Evolutionary conservation across 257 asterid species (phyloP).

Genomic region (Cynanchum wilfordii): DNA sequence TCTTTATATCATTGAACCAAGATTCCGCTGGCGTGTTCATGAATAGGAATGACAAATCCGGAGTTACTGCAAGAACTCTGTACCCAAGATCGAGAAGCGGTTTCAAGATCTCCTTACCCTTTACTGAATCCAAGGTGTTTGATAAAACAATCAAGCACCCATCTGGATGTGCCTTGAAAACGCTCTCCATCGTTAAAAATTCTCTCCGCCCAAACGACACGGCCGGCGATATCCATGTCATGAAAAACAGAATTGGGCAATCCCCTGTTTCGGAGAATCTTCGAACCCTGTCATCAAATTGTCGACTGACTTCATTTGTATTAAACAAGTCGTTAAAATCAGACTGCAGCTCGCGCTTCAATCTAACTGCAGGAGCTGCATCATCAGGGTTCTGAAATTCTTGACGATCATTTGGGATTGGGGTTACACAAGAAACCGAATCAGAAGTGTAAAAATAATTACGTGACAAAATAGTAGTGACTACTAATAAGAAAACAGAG

Average conservation of each 20-base stretch:
- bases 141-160: constrained; percentile 57
- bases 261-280: background rate
- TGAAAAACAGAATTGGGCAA: constrained; percentile 25
- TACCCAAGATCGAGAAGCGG: constrained; percentile 46
- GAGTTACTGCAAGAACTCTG: constrained; percentile 32
- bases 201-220: constrained; percentile 35
- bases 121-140: constrained; percentile 41
- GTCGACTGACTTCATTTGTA: constrained; percentile 2
- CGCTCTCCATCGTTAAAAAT: constrained; percentile 40
- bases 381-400: background rate
- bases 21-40: constrained; percentile 45
- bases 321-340: constrained; percentile 11
- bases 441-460: background rate
- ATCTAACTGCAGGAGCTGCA: constrained; percentile 9
- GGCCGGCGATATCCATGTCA: constrained; percentile 26
- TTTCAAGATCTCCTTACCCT: constrained; percentile 28
- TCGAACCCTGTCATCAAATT: constrained; percentile 15
- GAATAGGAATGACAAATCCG: constrained; percentile 33
- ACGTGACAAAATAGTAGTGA: background rate
- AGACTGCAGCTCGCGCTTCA: constrained; percentile 7
- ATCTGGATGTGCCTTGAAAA: constrained; percentile 46
- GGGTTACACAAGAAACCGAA: constrained; percentile 2
- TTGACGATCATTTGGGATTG: too few relatives aligned
- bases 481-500: constrained; percentile 10
- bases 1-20: constrained; percentile 51